Evolutionary conservation across 495 filamentous ascomycete genomes (phyloP).

Genomic region (Amphirosellinia nigrospora): DNA sequence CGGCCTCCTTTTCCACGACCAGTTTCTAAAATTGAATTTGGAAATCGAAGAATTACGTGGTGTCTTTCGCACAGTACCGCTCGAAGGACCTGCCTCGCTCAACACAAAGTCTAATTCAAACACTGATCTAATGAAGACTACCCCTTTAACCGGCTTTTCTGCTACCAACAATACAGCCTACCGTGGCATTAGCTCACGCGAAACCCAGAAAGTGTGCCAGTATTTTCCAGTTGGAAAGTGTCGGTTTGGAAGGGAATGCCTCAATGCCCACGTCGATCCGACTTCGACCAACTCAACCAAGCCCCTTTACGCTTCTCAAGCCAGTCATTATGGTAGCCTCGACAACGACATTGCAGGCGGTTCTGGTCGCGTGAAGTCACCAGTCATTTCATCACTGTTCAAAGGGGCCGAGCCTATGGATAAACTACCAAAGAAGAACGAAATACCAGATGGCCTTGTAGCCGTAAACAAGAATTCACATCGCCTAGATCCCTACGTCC

Average conservation of each 20-base stretch:
- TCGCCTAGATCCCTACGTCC: constrained; percentile 50
- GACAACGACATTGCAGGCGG: not conserved
- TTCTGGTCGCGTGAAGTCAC: constrained; percentile 6
- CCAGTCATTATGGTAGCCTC: not conserved
- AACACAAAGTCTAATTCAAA: constrained; percentile 7
- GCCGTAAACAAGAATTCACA: constrained; percentile 52
- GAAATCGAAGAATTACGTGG: constrained; percentile 52
- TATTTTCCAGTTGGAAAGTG: constrained; percentile 31
- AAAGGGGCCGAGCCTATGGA: not conserved
- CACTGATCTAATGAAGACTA: constrained; percentile 8
- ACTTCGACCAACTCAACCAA: constrained; percentile 6
- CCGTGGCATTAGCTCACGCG: not conserved
- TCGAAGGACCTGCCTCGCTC: constrained; percentile 24
- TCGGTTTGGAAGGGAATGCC: constrained; percentile 32
- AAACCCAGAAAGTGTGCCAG: constrained; percentile 19
- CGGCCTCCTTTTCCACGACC: constrained; percentile 35
- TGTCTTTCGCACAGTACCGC: constrained; percentile 49
- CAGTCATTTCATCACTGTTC: not conserved
- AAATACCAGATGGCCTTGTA: constrained; percentile 37
- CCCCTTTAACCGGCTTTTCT: not conserved
- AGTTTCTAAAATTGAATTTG: constrained; percentile 41
- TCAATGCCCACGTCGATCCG: constrained; percentile 46
- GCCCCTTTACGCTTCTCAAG: not conserved
- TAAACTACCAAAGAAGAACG: constrained; percentile 31
- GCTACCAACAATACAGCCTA: not conserved